Conservation (phyloP, 1,284 basidiomycete genomes). For the Ganoderma sinense region DNA sequence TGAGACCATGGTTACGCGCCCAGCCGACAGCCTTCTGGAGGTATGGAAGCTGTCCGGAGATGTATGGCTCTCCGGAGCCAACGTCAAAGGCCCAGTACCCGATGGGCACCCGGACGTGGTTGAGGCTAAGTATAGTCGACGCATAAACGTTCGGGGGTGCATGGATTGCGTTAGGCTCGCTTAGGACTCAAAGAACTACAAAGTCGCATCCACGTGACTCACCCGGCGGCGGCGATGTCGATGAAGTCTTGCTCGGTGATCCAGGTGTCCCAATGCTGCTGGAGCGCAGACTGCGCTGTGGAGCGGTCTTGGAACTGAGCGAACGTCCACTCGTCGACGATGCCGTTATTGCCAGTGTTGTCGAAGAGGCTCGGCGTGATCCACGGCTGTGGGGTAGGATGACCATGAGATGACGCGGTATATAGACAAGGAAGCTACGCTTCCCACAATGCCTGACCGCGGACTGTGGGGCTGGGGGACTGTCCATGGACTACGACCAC, state of each 20-base stretch:
- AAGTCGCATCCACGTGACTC: conserved; percentile 37
- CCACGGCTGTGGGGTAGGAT: conserved; percentile 64
- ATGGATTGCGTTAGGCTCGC: neutral
- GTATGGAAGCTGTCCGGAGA: conserved; percentile 82
- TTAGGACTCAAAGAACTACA: conserved; percentile 13
- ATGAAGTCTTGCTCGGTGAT: conserved; percentile 82
- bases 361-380: conserved; percentile 91
- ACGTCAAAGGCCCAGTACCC: conserved; percentile 94
- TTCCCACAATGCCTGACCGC: neutral
- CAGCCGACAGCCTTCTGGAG: conserved; percentile 79
- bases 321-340: conserved; percentile 91
- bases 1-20: conserved; percentile 80
- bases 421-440: neutral
- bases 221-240: conserved; percentile 80
- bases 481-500: neutral
- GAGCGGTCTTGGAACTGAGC: conserved; percentile 62
- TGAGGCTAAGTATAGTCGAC: conserved; percentile 55
- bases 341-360: conserved; percentile 70
- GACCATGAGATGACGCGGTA: conserved; percentile 19
- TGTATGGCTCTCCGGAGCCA: conserved; percentile 82
- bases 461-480: neutral
- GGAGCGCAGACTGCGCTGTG: conserved; percentile 57
- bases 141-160: conserved; percentile 6
- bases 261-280: conserved; percentile 82
- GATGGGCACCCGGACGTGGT: conserved; percentile 89